Conservation (phyloP, 345 rosid species). For the Turritis glabra region DNA sequence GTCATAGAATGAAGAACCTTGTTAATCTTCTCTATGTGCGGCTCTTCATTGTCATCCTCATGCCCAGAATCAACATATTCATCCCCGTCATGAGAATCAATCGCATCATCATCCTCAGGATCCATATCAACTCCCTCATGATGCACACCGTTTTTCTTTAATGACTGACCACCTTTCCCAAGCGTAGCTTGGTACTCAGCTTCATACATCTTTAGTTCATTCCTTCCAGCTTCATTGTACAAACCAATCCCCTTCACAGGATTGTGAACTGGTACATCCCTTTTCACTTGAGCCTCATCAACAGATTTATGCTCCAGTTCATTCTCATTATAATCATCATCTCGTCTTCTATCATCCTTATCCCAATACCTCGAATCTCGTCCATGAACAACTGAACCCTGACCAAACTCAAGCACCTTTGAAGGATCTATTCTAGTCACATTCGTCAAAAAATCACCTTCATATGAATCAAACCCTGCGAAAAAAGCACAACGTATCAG, state of each 20-base stretch:
- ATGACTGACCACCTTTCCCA: constrained; percentile 41
- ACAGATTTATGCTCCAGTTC: constrained; percentile 40
- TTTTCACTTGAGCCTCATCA: constrained; percentile 34
- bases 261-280: constrained; percentile 30
- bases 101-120: constrained; percentile 56
- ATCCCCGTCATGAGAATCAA: constrained; percentile 59
- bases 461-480: constrained; percentile 35
- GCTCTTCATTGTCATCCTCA: constrained; percentile 37
- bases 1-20: constrained; percentile 34
- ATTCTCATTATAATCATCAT: constrained; percentile 78
- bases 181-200: constrained; percentile 80
- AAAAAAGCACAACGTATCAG: background rate
- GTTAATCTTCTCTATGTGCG: constrained; percentile 36
- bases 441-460: constrained; percentile 74
- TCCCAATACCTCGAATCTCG: constrained; percentile 96
- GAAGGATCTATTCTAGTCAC: constrained; percentile 63
- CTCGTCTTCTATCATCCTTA: constrained; percentile 92
- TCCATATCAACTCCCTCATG: constrained; percentile 46
- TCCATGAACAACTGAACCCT: constrained; percentile 64
- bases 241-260: constrained; percentile 46
- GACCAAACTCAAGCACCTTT: constrained; percentile 74
- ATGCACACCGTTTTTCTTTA: constrained; percentile 29
- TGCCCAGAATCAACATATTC: constrained; percentile 57
- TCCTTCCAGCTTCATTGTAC: constrained; percentile 87
- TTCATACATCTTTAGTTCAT: constrained; percentile 78